Conservation (phyloP, 805 yeast species). For the Maudiozyma turicensis region DNA sequence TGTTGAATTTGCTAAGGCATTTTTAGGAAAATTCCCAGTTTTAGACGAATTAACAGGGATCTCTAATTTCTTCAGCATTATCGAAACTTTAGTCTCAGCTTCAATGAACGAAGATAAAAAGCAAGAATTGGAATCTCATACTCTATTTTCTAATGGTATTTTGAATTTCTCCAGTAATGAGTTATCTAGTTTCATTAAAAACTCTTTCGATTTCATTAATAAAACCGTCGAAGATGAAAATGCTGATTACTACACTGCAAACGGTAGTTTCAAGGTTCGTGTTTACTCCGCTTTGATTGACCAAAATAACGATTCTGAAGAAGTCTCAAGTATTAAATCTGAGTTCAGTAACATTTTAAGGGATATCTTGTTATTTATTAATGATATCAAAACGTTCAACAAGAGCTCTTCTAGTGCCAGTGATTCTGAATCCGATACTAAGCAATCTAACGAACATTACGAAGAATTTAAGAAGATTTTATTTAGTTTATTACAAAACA, state of each 20-base stretch:
- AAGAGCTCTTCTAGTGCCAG: background rate
- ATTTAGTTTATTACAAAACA: conserved; percentile 48
- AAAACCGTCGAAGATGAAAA: conserved; percentile 36
- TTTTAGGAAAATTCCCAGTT: conserved; percentile 59
- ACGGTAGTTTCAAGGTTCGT: conserved; percentile 40
- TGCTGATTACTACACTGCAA: conserved; percentile 17
- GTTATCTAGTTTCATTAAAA: conserved; percentile 38
- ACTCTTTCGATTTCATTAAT: conserved; percentile 48
- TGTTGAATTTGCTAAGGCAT: conserved; percentile 62
- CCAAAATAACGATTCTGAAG: conserved; percentile 11
- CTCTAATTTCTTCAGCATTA: conserved; percentile 37
- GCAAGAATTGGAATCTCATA: conserved; percentile 37
- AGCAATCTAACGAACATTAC: conserved; percentile 13
- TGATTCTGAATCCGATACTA: conserved; percentile 11
- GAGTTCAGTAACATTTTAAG: conserved; percentile 22
- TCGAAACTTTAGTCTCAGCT: conserved; percentile 31
- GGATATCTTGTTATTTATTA: conserved; percentile 17
- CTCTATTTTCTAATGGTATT: conserved; percentile 55
- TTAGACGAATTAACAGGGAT: conserved; percentile 56
- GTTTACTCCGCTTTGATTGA: conserved; percentile 44
- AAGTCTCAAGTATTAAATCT: conserved; percentile 11
- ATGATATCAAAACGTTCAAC: conserved; percentile 5
- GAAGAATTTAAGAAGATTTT: conserved; percentile 33
- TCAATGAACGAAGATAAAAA: conserved; percentile 29
- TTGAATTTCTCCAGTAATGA: conserved; percentile 42